A percentile compares a stretch with the other conserved stretches of the same genome.
These are phyloP conservation scores for Draba incana DNA, from an alignment of 345 rosid species.

Conservation along the genomic window DNA sequence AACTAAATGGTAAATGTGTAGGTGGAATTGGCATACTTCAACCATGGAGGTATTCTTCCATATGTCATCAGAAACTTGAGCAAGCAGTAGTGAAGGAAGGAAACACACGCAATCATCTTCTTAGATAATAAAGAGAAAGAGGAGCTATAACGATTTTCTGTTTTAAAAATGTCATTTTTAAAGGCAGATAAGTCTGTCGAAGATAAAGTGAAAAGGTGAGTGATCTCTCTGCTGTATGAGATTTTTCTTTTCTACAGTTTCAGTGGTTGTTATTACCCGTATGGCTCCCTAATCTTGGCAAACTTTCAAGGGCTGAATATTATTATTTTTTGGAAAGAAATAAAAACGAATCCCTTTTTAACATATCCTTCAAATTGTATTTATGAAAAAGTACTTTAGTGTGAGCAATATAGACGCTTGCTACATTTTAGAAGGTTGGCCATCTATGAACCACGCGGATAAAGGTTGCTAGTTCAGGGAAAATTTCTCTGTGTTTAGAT, in stretches of 20 bases:
- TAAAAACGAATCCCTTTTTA: background rate
- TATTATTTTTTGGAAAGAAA: conserved; percentile 9
- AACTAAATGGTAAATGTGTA: conserved; percentile 36
- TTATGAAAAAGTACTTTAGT: too few relatives aligned
- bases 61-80: conserved; percentile 84
- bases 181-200: conserved; percentile 35
- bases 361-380: too few relatives aligned
- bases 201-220: conserved; percentile 10
- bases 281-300: background rate
- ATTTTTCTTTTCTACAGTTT: conserved; percentile 7
- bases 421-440: too few relatives aligned
- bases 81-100: conserved; percentile 47
- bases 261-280: conserved; percentile 1
- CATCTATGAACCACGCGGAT: too few relatives aligned
- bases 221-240: conserved; percentile 11
- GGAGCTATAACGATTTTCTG: conserved; percentile 3
- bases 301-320: background rate
- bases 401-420: too few relatives aligned
- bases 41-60: conserved; percentile 97
- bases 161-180: background rate
- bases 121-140: conserved; percentile 10
- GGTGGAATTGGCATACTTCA: conserved; percentile 96
- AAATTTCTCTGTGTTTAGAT: too few relatives aligned
- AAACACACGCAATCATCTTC: background rate
- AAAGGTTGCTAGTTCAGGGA: too few relatives aligned